Conservation (phyloP, 75 land plant species). For the Cryptomeria japonica region DNA sequence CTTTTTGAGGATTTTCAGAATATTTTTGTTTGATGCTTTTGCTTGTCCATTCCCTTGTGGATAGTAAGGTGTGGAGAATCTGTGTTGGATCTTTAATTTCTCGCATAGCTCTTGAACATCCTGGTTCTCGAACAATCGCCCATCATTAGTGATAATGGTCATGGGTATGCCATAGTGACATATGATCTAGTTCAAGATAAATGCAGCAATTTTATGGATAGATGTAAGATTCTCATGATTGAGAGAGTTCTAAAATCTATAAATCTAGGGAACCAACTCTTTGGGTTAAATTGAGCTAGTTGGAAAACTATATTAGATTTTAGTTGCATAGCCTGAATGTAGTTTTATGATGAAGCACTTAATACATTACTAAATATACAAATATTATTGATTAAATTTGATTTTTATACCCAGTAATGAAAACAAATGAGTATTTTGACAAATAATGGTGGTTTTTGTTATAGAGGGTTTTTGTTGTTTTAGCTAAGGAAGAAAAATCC, state of each 20-base stretch:
- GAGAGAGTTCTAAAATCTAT: background rate
- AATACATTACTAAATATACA: background rate
- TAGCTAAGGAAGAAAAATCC: background rate
- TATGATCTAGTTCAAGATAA: no score
- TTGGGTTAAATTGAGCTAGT: background rate
- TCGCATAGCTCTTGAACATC: no score
- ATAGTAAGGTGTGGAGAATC: no score
- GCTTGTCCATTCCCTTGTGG: no score
- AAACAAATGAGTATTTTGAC: slow-evolving; percentile 93
- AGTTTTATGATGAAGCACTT: background rate
- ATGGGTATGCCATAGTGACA: no score
- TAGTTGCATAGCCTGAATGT: background rate
- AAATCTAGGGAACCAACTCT: background rate
- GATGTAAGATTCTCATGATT: background rate
- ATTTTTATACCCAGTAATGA: slow-evolving; percentile 56
- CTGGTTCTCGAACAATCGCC: no score
- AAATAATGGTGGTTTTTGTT: slow-evolving; percentile 96
- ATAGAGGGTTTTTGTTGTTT: background rate
- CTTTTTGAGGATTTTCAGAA: no score
- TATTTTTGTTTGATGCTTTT: no score
- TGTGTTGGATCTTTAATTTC: no score
- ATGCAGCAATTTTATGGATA: background rate
- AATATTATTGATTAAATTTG: background rate
- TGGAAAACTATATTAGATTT: background rate
- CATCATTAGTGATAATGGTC: no score